phyloP scores from a whole-genome alignment of 495 filamentous ascomycete species.

The Jackrogersella minutella region DNA sequence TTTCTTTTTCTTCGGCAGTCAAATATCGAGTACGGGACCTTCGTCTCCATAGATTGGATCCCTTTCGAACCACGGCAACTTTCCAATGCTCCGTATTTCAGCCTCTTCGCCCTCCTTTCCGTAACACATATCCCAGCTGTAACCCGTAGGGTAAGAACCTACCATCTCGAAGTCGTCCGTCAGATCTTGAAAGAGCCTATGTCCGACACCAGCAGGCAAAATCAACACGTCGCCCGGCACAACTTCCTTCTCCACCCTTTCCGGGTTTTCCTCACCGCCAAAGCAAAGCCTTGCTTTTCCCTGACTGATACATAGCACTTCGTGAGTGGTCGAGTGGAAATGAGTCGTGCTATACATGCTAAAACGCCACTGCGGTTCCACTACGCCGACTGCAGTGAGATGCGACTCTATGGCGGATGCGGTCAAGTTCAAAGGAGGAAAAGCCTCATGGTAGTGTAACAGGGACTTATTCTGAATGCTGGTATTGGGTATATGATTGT shows the following conservation, averaged over 20 bases:
- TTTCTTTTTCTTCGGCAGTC: neutral
- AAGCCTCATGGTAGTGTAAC: conserved; percentile 53
- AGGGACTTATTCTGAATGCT: conserved; percentile 69
- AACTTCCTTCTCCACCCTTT: conserved; percentile 62
- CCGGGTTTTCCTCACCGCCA: conserved; percentile 69
- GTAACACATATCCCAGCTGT: conserved; percentile 76
- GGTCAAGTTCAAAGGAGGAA: conserved; percentile 27
- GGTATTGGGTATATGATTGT: conserved; percentile 68
- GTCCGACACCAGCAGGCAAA: conserved; percentile 70
- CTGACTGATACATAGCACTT: conserved; percentile 67
- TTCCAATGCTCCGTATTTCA: conserved; percentile 55
- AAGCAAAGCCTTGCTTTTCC: conserved; percentile 71
- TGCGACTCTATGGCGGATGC: conserved; percentile 62
- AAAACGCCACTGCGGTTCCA: conserved; percentile 70
- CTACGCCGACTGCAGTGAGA: conserved; percentile 59
- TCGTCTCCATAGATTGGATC: conserved; percentile 68
- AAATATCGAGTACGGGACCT: conserved; percentile 59
- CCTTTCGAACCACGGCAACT: conserved; percentile 62
- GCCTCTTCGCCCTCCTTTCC: conserved; percentile 62
- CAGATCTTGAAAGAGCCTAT: conserved; percentile 67
- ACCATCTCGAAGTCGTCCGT: conserved; percentile 68
- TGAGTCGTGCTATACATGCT: conserved; percentile 71
- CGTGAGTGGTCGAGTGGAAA: conserved; percentile 72
- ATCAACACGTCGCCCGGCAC: conserved; percentile 69
- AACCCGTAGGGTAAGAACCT: conserved; percentile 66